These are phyloP conservation scores for Pleomassaria siparia DNA, from an alignment of 2,329 filamentous ascomycete species.

Conservation along the genomic window DNA sequence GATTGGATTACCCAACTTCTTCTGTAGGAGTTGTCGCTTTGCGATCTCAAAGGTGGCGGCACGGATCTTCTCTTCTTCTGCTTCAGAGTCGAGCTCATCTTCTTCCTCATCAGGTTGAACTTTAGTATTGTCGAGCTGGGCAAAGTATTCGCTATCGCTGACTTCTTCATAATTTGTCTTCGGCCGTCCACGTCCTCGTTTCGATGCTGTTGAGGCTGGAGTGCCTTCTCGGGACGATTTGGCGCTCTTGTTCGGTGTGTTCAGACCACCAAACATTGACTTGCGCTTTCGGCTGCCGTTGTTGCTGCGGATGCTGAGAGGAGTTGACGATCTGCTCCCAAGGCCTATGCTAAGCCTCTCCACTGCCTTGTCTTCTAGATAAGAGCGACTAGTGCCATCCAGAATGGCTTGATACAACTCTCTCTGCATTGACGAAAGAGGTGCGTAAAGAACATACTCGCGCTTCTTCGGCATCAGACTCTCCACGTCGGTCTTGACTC, in stretches of 20 bases:
- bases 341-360: constrained; percentile 59
- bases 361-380: constrained; percentile 74
- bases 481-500: constrained; percentile 92
- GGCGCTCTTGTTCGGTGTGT: constrained; percentile 66
- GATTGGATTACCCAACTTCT: constrained; percentile 90
- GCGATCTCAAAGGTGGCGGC: constrained; percentile 73
- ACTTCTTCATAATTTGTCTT: constrained; percentile 67
- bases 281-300: constrained; percentile 62
- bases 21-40: constrained; percentile 83
- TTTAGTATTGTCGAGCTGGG: constrained; percentile 65
- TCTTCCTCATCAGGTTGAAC: constrained; percentile 45
- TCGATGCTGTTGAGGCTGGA: constrained; percentile 58
- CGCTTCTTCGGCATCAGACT: constrained; percentile 90
- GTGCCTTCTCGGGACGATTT: constrained; percentile 77
- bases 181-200: constrained; percentile 55
- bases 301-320: constrained; percentile 46
- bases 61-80: constrained; percentile 64
- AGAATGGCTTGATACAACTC: constrained; percentile 83
- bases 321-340: constrained; percentile 49
- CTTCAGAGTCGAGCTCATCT: constrained; percentile 48
- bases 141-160: constrained; percentile 83
- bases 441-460: constrained; percentile 93
- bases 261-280: constrained; percentile 40
- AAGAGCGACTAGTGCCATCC: constrained; percentile 53
- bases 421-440: constrained; percentile 85